Evolutionary conservation across 352 stramenopile species (phyloP).

Genomic region (Phytophthora tubulina): DNA sequence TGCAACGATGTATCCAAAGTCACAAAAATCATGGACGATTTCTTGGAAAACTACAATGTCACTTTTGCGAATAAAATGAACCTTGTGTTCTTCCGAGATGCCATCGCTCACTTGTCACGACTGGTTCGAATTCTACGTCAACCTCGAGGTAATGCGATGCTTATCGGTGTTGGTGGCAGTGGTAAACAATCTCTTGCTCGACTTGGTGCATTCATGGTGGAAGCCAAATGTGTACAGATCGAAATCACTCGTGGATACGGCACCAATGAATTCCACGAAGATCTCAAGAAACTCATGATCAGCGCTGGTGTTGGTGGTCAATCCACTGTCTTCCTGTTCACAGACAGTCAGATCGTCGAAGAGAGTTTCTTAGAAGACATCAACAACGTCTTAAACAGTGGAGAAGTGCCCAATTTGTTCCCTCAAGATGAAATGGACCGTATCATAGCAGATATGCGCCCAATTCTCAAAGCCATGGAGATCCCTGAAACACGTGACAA

Average conservation of each 20-base stretch:
- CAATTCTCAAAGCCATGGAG: constrained; percentile 87
- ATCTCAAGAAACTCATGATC: constrained; percentile 95
- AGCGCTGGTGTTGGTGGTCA: constrained; percentile 88
- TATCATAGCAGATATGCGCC: constrained; percentile 93
- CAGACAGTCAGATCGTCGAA: constrained; percentile 95
- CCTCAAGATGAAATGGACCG: constrained; percentile 94
- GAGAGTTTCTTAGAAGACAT: constrained; percentile 97
- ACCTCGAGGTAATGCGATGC: constrained; percentile 95
- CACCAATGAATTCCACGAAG: constrained; percentile 92
- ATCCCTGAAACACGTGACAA: constrained; percentile 94
- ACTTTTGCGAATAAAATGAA: constrained; percentile 95
- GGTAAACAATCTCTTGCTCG: constrained; percentile 95
- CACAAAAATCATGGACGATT: constrained; percentile 91
- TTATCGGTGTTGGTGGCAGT: constrained; percentile 95
- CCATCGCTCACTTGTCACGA: constrained; percentile 90
- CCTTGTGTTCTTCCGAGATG: constrained; percentile 96
- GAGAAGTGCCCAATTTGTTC: constrained; percentile 97
- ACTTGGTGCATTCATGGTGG: constrained; percentile 92
- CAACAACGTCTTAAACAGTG: constrained; percentile 97
- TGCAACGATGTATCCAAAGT: constrained; percentile 85
- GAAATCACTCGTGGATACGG: constrained; percentile 94
- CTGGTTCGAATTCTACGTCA: constrained; percentile 93
- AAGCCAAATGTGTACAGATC: constrained; percentile 93
- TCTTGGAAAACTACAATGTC: constrained; percentile 96
- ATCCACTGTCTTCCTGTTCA: constrained; percentile 94